Percentiles rank a stretch among this genome's conserved stretches.
These are phyloP conservation scores for Cornus suecica DNA, from an alignment of 148 eudicot species.

Conservation along the genomic window DNA sequence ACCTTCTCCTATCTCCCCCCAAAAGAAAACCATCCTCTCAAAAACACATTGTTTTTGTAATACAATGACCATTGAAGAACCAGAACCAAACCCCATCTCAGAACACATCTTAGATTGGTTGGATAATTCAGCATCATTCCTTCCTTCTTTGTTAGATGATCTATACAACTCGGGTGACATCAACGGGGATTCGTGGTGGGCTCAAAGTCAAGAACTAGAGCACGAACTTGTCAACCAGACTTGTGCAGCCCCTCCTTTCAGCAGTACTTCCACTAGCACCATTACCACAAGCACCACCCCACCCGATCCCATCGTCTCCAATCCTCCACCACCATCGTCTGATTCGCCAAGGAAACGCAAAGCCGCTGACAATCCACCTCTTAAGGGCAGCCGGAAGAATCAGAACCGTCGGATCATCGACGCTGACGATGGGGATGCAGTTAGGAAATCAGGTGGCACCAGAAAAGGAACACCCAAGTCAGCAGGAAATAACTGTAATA, in stretches of 20 bases:
- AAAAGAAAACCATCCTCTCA: too few species aligned
- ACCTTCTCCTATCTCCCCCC: not conserved
- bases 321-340: slow-evolving; percentile 15
- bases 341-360: slow-evolving; percentile 46
- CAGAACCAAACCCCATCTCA: slow-evolving; percentile 23
- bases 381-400: slow-evolving; percentile 16
- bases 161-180: slow-evolving; percentile 22
- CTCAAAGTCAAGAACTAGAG: slow-evolving; percentile 17
- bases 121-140: slow-evolving; percentile 26
- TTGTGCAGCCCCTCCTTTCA: slow-evolving; percentile 20
- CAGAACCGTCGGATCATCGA: slow-evolving; percentile 20
- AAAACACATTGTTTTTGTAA: not conserved
- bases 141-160: slow-evolving; percentile 33
- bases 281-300: slow-evolving; percentile 22
- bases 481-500: slow-evolving; percentile 21
- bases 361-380: slow-evolving; percentile 12
- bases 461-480: slow-evolving; percentile 22
- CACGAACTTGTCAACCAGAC: slow-evolving; percentile 19
- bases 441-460: slow-evolving; percentile 23
- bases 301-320: slow-evolving; percentile 10
- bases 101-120: slow-evolving; percentile 37
- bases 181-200: slow-evolving; percentile 32
- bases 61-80: slow-evolving; percentile 31
- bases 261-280: slow-evolving; percentile 11
- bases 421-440: slow-evolving; percentile 18